A percentile compares a stretch with the other conserved stretches of the same genome.
phyloP scores from a whole-genome alignment of 148 eudicot species.

The Limonium bicolor region DNA sequence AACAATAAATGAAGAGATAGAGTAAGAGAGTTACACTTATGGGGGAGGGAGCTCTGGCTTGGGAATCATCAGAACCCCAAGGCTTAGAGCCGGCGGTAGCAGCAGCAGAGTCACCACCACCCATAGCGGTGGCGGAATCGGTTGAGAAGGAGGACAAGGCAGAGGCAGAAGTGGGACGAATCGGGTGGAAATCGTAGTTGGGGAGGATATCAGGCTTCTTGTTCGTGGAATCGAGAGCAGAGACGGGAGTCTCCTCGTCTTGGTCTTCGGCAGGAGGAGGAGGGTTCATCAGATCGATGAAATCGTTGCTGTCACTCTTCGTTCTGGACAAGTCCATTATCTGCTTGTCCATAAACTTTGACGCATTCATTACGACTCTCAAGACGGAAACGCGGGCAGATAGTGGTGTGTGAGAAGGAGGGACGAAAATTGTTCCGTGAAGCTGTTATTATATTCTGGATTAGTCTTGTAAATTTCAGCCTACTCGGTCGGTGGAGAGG shows the following conservation, averaged over 20 bases:
- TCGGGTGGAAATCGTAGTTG: slow-evolving; percentile 83
- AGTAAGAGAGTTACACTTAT: no score
- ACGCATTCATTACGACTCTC: slow-evolving; percentile 55
- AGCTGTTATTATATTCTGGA: no score
- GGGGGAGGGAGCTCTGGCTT: no score
- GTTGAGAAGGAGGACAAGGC: slow-evolving; percentile 11
- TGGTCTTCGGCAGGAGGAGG: slow-evolving; percentile 19
- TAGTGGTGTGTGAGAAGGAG: no score
- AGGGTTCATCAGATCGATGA: slow-evolving; percentile 59
- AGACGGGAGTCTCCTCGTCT: neutral
- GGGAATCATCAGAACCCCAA: slow-evolving; percentile 47
- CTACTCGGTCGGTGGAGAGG: no score
- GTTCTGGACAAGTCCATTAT: slow-evolving; percentile 92
- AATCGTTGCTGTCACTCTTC: slow-evolving; percentile 30
- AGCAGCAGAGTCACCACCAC: slow-evolving; percentile 6
- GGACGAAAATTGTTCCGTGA: no score
- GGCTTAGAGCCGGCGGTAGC: slow-evolving; percentile 24
- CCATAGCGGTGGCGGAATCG: slow-evolving; percentile 13
- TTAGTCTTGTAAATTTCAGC: no score
- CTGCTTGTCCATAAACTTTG: slow-evolving; percentile 88
- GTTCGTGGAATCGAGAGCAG: slow-evolving; percentile 2
- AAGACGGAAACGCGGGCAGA: no score
- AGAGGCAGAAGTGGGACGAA: slow-evolving; percentile 21
- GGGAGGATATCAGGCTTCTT: slow-evolving; percentile 53
- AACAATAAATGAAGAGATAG: no score